A percentile compares a stretch with the other conserved stretches of the same genome.
phyloP scores from a whole-genome alignment of 176 grass and related monocot species.

The Puya raimondii region DNA sequence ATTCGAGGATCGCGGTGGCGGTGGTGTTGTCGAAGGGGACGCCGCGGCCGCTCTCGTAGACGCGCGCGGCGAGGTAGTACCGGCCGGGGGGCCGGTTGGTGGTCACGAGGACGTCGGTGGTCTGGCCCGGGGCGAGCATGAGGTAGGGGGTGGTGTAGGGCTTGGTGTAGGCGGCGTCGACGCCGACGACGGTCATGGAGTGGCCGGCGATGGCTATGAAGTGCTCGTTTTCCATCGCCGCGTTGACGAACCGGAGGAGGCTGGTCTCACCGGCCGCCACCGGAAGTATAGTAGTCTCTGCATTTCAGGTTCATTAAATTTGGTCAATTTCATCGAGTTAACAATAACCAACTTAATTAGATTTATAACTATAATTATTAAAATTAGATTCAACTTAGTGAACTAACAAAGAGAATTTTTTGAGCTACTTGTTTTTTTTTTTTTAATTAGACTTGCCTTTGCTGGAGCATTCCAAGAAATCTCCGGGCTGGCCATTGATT shows the following conservation, averaged over 20 bases:
- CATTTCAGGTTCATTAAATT: not conserved
- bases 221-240: slow-evolving; percentile 64
- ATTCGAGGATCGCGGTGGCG: slow-evolving; percentile 72
- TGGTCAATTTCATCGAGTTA: too few species aligned
- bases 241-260: slow-evolving; percentile 74
- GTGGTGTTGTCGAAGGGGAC: slow-evolving; percentile 84
- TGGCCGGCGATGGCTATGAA: slow-evolving; percentile 86
- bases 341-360: too few species aligned
- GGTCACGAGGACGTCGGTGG: slow-evolving; percentile 81
- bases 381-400: too few species aligned
- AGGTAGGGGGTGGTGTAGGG: slow-evolving; percentile 57
- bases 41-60: slow-evolving; percentile 40
- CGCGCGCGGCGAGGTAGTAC: slow-evolving; percentile 74
- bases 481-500: slow-evolving; percentile 88
- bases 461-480: slow-evolving; percentile 59
- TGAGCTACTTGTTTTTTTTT: too few species aligned
- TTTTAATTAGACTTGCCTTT: slow-evolving; percentile 30
- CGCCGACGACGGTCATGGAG: slow-evolving; percentile 72
- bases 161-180: slow-evolving; percentile 69
- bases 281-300: slow-evolving; percentile 67
- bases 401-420: too few species aligned
- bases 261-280: slow-evolving; percentile 52
- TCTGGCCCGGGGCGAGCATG: slow-evolving; percentile 72
- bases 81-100: slow-evolving; percentile 50
- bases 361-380: too few species aligned